Evolutionary conservation across 23 red algal genomes (phyloP).

Genomic region (Pyropia haitanensis): DNA sequence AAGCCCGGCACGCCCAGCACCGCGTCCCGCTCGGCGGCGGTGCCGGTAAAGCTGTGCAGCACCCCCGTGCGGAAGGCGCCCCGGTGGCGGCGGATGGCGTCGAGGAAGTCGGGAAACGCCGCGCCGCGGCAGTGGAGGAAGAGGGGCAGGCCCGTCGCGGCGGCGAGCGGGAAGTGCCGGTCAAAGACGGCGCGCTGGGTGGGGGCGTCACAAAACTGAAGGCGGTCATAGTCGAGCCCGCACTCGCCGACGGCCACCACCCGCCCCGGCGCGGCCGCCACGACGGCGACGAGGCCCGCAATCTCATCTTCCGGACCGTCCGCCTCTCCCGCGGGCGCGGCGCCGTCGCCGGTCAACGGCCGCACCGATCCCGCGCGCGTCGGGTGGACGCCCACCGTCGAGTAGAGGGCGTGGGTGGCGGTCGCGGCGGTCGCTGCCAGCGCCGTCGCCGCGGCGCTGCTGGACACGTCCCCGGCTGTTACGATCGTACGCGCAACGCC

Average conservation of each 20-base stretch:
- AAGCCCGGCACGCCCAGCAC: conserved; percentile 52
- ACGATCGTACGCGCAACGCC: conserved; percentile 59
- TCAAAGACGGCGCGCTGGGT: conserved; percentile 60
- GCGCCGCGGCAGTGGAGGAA: conserved; percentile 91
- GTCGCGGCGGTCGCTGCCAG: conserved; percentile 10
- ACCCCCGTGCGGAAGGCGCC: conserved; percentile 46
- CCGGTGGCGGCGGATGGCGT: conserved; percentile 32
- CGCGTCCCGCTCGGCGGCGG: conserved; percentile 43
- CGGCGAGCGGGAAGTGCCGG: conserved; percentile 74
- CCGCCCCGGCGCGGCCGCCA: conserved; percentile 15
- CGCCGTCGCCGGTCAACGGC: no score
- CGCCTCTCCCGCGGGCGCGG: conserved; percentile 9
- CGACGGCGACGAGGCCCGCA: conserved; percentile 27
- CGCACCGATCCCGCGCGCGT: conserved; percentile 41
- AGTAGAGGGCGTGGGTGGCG: conserved; percentile 38
- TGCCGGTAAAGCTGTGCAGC: conserved; percentile 93
- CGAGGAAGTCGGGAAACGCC: conserved; percentile 39
- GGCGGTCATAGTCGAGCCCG: conserved; percentile 86
- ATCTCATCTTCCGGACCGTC: conserved; percentile 13
- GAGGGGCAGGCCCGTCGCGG: conserved; percentile 55
- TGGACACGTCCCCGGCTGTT: conserved; percentile 72
- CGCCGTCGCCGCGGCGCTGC: conserved; percentile 45
- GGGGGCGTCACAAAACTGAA: conserved; percentile 58
- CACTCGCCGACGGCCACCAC: conserved; percentile 97
- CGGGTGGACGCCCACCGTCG: conserved; percentile 93